phyloP scores from a whole-genome alignment of 1,284 basidiomycete species.

The Takashimella tepidaria region DNA sequence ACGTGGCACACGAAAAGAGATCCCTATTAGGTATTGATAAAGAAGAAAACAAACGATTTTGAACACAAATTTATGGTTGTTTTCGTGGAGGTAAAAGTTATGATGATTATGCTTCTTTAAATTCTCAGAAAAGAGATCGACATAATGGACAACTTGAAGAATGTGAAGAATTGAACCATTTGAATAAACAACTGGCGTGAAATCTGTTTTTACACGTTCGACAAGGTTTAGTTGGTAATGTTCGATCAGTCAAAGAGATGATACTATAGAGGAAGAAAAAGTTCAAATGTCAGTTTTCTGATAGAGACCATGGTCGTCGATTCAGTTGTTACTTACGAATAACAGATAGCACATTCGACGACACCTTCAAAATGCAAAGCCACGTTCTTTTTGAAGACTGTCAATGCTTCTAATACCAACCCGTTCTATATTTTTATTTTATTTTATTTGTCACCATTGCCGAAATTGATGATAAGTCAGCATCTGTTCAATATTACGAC shows the following conservation, averaged over 20 bases:
- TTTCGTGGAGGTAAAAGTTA: too few relatives aligned
- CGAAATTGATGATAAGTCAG: too few relatives aligned
- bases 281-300: slow-evolving; percentile 3
- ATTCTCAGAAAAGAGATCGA: slow-evolving; percentile 53
- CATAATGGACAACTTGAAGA: slow-evolving; percentile 88
- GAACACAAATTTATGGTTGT: too few relatives aligned
- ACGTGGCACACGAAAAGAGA: too few relatives aligned
- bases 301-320: too few relatives aligned
- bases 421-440: slow-evolving; percentile 61
- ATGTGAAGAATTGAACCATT: slow-evolving; percentile 87
- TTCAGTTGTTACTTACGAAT: slow-evolving; percentile 72
- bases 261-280: slow-evolving; percentile 64
- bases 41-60: too few relatives aligned
- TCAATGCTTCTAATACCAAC: slow-evolving; percentile 83
- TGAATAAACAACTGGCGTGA: slow-evolving; percentile 87
- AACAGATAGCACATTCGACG: slow-evolving; percentile 90
- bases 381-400: slow-evolving; percentile 91
- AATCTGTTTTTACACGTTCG: slow-evolving; percentile 93
- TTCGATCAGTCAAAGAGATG: slow-evolving; percentile 84
- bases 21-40: too few relatives aligned
- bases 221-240: slow-evolving; percentile 86
- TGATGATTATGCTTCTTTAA: too few relatives aligned
- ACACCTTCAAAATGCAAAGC: slow-evolving; percentile 86
- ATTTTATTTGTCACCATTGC: too few relatives aligned
- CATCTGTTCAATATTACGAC: background rate